These are phyloP conservation scores for Phytophthora multivora DNA, from an alignment of 352 stramenopile species.

Conservation along the genomic window DNA sequence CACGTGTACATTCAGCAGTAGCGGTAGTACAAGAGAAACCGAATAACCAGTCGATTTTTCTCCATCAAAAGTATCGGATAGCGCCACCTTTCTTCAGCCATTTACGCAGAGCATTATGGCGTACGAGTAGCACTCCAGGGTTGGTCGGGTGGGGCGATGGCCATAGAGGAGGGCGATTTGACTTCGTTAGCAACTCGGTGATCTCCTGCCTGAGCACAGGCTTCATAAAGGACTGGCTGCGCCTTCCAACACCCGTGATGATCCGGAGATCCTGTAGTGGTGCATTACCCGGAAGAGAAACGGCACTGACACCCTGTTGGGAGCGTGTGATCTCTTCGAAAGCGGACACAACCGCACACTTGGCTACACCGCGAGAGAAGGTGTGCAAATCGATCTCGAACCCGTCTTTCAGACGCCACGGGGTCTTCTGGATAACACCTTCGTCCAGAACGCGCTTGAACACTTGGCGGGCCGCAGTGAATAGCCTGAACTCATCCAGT, in stretches of 20 bases:
- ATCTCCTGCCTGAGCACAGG: conserved; percentile 64
- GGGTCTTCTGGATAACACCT: conserved; percentile 42
- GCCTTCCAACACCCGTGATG: conserved; percentile 72
- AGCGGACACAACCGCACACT: conserved; percentile 70
- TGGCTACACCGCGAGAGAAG: conserved; percentile 66
- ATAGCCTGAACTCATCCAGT: conserved; percentile 56
- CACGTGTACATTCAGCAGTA: conserved; percentile 22
- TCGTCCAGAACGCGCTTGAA: conserved; percentile 62
- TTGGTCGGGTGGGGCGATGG: conserved; percentile 60
- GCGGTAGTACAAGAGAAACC: neutral
- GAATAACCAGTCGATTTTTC: neutral
- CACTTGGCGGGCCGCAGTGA: conserved; percentile 43
- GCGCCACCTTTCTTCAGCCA: conserved; percentile 57
- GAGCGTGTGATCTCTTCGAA: conserved; percentile 50
- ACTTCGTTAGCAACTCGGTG: conserved; percentile 52
- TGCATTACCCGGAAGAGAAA: conserved; percentile 25
- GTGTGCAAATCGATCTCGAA: conserved; percentile 78
- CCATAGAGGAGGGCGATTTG: conserved; percentile 54
- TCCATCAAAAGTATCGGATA: conserved; percentile 45
- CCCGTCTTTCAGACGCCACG: conserved; percentile 58
- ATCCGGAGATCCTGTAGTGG: conserved; percentile 60
- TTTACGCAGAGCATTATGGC: conserved; percentile 50
- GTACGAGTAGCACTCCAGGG: conserved; percentile 59
- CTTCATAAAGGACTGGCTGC: conserved; percentile 65
- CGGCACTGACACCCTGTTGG: conserved; percentile 35